Conservation (phyloP, 495 filamentous ascomycete genomes). For the Neurospora sp. region DNA sequence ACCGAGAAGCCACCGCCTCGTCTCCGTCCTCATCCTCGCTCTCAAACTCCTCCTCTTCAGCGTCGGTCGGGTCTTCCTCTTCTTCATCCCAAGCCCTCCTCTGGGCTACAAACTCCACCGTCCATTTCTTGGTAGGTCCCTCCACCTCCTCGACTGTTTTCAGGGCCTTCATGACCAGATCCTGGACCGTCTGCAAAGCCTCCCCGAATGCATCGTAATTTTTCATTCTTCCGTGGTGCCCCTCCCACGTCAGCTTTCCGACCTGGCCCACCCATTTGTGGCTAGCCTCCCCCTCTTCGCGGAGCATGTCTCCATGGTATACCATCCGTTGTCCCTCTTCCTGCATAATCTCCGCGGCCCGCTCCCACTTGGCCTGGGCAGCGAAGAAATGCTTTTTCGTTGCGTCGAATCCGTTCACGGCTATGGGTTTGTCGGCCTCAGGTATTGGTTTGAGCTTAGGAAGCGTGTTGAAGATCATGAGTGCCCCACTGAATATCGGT, state of each 20-base stretch:
- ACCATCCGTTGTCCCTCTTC: background rate
- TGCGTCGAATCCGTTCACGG: background rate
- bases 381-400: background rate
- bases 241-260: background rate
- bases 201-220: background rate
- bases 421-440: background rate
- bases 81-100: background rate
- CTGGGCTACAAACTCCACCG: background rate
- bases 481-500: no score
- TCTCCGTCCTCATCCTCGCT: background rate
- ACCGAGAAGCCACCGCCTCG: background rate
- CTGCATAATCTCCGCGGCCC: background rate
- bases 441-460: background rate
- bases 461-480: no score
- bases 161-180: fast-evolving
- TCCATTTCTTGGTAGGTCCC: background rate
- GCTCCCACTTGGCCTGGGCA: background rate
- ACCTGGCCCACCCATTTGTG: background rate
- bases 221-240: background rate
- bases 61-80: background rate
- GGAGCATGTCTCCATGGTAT: fast-evolving
- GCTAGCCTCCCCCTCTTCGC: background rate
- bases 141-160: background rate
- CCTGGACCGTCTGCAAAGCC: background rate
- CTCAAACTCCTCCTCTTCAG: background rate